A percentile compares a stretch with the other conserved stretches of the same genome.
Conservation (phyloP, 2,329 filamentous ascomycete genomes). For the Zymoseptoria ardabiliae region DNA sequence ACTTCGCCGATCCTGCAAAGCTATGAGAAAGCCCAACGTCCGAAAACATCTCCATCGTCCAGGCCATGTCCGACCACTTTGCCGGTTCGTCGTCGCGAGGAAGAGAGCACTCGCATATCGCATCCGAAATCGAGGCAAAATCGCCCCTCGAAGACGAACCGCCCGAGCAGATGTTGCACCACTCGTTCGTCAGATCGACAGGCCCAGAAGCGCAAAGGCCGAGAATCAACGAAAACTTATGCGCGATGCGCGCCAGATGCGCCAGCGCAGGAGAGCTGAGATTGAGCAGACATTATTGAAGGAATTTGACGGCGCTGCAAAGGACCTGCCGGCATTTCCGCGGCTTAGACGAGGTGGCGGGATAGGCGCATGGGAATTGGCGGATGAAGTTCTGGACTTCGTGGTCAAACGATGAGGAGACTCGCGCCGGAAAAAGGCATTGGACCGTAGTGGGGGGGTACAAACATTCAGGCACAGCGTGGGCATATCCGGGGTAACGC, state of each 20-base stretch:
- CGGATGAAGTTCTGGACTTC: not conserved
- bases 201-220: not conserved
- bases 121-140: not conserved
- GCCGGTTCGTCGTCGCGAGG: too few species aligned
- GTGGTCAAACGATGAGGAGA: not conserved
- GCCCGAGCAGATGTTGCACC: not conserved
- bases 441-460: too few species aligned
- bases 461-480: too few species aligned
- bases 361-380: not conserved
- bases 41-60: not conserved
- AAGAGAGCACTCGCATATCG: not conserved
- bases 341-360: not conserved
- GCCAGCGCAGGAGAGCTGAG: not conserved
- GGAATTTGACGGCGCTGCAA: not conserved
- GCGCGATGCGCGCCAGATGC: not conserved
- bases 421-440: too few species aligned
- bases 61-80: not conserved
- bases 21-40: not conserved
- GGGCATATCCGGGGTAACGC: too few species aligned
- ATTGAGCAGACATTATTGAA: not conserved
- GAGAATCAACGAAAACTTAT: not conserved
- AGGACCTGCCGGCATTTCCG: conserved; percentile 1
- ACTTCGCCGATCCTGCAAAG: not conserved
- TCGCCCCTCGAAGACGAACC: not conserved
- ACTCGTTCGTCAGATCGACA: not conserved